Percentiles rank a stretch among this genome's conserved stretches.
These are phyloP conservation scores for Vitis hybrid DNA, from an alignment of 177 flowering plant genomes.

Conservation along the genomic window DNA sequence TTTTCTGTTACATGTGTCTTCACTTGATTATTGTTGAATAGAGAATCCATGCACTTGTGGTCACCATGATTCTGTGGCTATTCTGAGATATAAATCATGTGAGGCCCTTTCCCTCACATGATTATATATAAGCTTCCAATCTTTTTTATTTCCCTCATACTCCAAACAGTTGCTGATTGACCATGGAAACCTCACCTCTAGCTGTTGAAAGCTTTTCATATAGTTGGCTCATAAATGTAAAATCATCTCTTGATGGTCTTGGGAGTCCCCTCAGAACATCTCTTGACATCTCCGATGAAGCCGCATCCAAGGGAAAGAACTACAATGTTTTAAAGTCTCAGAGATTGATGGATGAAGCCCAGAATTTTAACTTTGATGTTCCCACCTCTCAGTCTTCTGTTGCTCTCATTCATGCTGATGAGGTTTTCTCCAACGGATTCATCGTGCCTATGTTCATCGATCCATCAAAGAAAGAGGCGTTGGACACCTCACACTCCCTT, in stretches of 20 bases:
- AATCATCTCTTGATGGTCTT: constrained; percentile 11
- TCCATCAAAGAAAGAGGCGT: constrained; percentile 6
- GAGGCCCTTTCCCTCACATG: too few species aligned
- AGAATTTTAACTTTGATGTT: constrained; percentile 34
- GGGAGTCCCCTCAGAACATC: constrained; percentile 15
- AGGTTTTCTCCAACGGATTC: constrained; percentile 51
- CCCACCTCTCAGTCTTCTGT: constrained; percentile 20
- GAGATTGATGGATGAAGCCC: constrained; percentile 14
- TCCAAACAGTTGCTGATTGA: not conserved
- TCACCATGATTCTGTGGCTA: too few species aligned
- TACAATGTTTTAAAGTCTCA: constrained; percentile 6
- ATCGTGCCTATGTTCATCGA: constrained; percentile 32
- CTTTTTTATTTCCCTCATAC: not conserved
- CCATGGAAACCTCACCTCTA: constrained; percentile 35
- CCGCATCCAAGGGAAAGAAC: constrained; percentile 8
- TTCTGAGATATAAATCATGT: too few species aligned
- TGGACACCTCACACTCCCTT: not conserved
- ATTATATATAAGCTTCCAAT: not conserved
- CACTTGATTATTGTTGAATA: too few species aligned
- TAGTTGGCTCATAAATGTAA: constrained; percentile 39
- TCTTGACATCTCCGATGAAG: constrained; percentile 14
- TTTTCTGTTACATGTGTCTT: too few species aligned
- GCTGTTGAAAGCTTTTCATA: constrained; percentile 53
- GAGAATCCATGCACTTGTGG: too few species aligned
- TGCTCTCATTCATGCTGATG: constrained; percentile 51